Base-by-base conservation (phyloP, 306 rosid species). In the Mimosa bimucronata region DNA sequence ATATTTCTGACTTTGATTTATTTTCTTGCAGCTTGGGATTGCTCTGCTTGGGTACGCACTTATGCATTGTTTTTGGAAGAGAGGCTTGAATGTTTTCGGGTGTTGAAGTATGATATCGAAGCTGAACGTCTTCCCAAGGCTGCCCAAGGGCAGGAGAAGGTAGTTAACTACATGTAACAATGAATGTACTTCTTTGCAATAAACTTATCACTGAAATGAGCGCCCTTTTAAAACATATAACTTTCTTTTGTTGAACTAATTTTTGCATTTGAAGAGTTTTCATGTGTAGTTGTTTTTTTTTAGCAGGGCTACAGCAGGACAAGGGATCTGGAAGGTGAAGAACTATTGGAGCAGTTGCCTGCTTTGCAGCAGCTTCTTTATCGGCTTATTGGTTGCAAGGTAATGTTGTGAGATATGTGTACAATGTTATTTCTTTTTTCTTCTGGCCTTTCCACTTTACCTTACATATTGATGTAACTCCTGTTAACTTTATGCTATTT, bases 1-100 rank as follows among this genome's bases (percentile, higher is more conserved):
- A 52, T 81, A 66, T 73, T 21, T 77, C 52, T 65, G 61, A 66
- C 61, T 37, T 14, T 82, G 60, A 19, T 69, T 71, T 44, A 18
- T 80, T 66, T 74, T 53, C 58, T 77, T 75, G 73, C 87, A 96
- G 99, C 98, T 71, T 96, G 99, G 99, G 99, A 96, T 87, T 96
- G 99, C 92, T 93, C 99, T 83, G 98, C 91, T 13, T 96, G 99
- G 99, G 98, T 96, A 71, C 98, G 99, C 37, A 93, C 99, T 14
- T 96, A 96, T 88, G 98, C 98, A 38, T 85, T 93, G 82, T 96
- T 93, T 93, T 87, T 96, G 90, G 99, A 96, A 89, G 99, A 96
- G 80, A 94, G 98, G 52, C 98, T 96, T 40, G 99, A 93, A 89
- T 93, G 99, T 83, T 96, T 91, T 78, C 91, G 93, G 82, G 80